Base-by-base conservation (phyloP, 169 alveolate species). In the Hepatocystis sp. region DNA sequence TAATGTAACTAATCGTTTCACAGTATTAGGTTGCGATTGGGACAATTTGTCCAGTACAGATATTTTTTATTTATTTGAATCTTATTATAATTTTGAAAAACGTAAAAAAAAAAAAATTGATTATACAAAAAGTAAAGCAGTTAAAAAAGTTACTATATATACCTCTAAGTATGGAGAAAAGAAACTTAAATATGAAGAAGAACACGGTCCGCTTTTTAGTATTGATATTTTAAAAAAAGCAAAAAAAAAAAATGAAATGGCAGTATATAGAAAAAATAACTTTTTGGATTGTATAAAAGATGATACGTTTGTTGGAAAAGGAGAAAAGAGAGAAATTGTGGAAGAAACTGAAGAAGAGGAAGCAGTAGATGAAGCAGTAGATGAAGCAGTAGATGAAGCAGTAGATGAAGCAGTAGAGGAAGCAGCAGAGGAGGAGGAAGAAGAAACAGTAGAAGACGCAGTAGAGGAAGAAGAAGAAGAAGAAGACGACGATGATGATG, bases 11-110 rank as follows among this genome's bases (percentile, higher is more conserved):
- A 96, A 91, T 60, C 97, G 99, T 84, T 60, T 98, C 15, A 99
- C 99, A 11, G 95, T 98, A n/a, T 92, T 96, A 63, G 99, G 98
- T 67, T 93, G 97, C 46, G 99, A 98, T 85, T 98, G 99, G 99
- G 98, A 96, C 30, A 93, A 97, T 85, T 94, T 97, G 17, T 94
- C 91, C 36, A 98, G 99, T 30, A 95, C 93, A 55, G 99, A 98
- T 91, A 76, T 98, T 58, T 95, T 96, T 55, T 96, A 96, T 19
- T 85, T 98, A 40, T 97, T 98, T 76, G 95, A 84, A 58, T 90
- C 95, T n/a, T 71, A 90, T 94, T 97, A 90, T 91, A 81, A 92
- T 28, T 93, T 93, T 40, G 65, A 85, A 21, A 86, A 90, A 44
- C 17, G 81, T 13, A 58, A 58, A 55, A 55, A 91, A 39, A 67